Conservation (phyloP, 192 early-diverging fungal genomes). For the Linnemannia zychae region DNA sequence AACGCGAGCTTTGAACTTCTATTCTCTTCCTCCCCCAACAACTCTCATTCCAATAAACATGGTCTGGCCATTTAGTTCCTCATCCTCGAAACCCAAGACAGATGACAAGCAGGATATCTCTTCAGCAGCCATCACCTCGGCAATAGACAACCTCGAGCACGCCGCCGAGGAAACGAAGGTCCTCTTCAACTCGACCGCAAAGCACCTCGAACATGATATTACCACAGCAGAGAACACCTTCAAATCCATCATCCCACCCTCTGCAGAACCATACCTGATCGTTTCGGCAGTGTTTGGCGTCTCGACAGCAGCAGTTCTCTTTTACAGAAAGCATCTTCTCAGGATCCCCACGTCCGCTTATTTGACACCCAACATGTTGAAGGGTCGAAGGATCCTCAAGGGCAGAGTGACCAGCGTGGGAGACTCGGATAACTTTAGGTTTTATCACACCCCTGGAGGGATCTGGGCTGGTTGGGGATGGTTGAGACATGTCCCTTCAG, state of each 20-base stretch:
- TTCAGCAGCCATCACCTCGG: slow-evolving; percentile 7
- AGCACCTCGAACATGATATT: slow-evolving; percentile 21
- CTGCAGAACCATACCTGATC: slow-evolving; percentile 21
- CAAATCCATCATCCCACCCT: slow-evolving; percentile 15
- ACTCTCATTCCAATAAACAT: neutral
- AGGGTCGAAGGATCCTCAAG: slow-evolving; percentile 37
- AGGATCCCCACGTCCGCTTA: slow-evolving; percentile 60
- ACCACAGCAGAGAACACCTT: neutral
- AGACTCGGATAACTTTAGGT: slow-evolving; percentile 69
- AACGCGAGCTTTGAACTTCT: neutral
- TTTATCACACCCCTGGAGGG: slow-evolving; percentile 67
- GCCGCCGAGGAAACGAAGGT: slow-evolving; percentile 36
- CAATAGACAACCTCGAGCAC: slow-evolving; percentile 19
- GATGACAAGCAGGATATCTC: neutral
- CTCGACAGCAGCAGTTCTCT: slow-evolving; percentile 21
- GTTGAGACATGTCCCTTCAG: slow-evolving; percentile 56
- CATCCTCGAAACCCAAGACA: slow-evolving; percentile 23
- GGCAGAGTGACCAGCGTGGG: slow-evolving; percentile 66
- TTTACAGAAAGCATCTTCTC: slow-evolving; percentile 50
- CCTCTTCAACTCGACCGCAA: slow-evolving; percentile 21
- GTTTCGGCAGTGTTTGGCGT: slow-evolving; percentile 43
- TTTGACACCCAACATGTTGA: slow-evolving; percentile 61
- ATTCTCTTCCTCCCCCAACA: neutral
- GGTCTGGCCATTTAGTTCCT: slow-evolving; percentile 40
- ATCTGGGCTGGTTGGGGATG: slow-evolving; percentile 61